Conservation (phyloP, 345 rosid genomes). For the Rhizophora apiculata region DNA sequence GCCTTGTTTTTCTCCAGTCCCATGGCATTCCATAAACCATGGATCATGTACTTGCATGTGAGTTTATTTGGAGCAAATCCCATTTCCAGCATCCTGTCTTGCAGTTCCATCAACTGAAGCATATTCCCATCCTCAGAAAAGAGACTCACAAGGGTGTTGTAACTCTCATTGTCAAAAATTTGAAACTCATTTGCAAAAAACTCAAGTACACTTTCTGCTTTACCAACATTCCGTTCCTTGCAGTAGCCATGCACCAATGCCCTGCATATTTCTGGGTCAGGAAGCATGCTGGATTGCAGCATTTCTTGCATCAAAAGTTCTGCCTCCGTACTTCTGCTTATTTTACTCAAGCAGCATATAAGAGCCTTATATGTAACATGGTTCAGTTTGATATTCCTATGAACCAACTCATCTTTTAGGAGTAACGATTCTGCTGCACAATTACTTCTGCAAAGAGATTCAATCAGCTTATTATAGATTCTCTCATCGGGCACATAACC, state of each 20-base stretch:
- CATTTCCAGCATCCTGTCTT: constrained; percentile 55
- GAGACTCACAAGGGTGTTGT: constrained; percentile 41
- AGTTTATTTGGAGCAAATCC: constrained; percentile 62
- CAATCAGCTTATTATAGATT: constrained; percentile 45
- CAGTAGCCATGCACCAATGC: constrained; percentile 56
- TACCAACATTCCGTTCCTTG: constrained; percentile 39
- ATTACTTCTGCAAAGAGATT: constrained; percentile 48
- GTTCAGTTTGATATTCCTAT: constrained; percentile 29
- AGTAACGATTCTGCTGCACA: constrained; percentile 46
- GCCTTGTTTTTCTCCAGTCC: constrained; percentile 1
- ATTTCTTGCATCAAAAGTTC: constrained; percentile 61
- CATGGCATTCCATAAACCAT: constrained; percentile 32
- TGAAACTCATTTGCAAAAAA: constrained; percentile 56
- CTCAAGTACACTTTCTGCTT: constrained; percentile 55
- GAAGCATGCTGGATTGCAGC: constrained; percentile 44
- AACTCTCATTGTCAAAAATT: constrained; percentile 57
- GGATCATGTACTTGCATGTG: constrained; percentile 54
- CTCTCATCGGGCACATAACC: constrained; percentile 43
- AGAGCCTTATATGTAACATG: constrained; percentile 47
- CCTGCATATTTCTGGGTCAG: constrained; percentile 54
- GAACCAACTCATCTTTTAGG: constrained; percentile 51
- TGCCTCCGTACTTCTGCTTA: constrained; percentile 44
- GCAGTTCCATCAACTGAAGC: constrained; percentile 49
- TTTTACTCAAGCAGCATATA: constrained; percentile 49
- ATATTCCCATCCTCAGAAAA: constrained; percentile 45